These are phyloP conservation scores for Jimgerdemannia lactiflua DNA, from an alignment of 192 early-diverging fungal genomes.

Conservation along the genomic window DNA sequence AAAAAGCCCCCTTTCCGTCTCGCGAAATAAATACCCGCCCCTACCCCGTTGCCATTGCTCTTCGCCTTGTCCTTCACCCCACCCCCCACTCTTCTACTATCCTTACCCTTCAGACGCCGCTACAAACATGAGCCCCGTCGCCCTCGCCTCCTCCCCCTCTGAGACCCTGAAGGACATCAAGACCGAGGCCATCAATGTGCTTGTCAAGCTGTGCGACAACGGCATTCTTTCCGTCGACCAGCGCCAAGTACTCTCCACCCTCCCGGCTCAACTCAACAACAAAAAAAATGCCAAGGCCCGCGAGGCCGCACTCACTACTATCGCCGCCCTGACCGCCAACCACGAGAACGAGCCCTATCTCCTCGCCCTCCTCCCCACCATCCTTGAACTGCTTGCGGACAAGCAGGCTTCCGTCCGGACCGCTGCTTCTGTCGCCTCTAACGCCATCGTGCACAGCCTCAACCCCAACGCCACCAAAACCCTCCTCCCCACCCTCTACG, in stretches of 20 bases:
- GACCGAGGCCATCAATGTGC: constrained; percentile 46
- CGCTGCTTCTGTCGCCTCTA: constrained; percentile 40
- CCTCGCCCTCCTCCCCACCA: constrained; percentile 55
- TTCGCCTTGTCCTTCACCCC: constrained; percentile 19
- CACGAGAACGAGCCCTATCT: constrained; percentile 70
- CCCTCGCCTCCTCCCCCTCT: constrained; percentile 32
- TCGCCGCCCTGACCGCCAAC: constrained; percentile 51
- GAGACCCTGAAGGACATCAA: constrained; percentile 45
- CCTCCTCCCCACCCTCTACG: constrained; percentile 63
- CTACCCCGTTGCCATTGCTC: no score
- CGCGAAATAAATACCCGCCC: no score
- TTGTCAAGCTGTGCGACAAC: constrained; percentile 57
- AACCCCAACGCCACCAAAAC: constrained; percentile 43
- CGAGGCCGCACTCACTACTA: constrained; percentile 59
- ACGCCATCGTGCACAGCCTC: constrained; percentile 33
- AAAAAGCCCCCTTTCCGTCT: no score
- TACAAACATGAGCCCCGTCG: constrained; percentile 31
- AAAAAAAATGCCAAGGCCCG: constrained; percentile 67
- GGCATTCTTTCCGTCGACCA: constrained; percentile 55
- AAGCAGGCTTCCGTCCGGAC: constrained; percentile 43
- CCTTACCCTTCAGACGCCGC: constrained; percentile 1
- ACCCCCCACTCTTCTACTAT: constrained; percentile 18
- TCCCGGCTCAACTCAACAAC: constrained; percentile 58
- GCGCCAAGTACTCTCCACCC: constrained; percentile 54
- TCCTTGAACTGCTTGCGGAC: constrained; percentile 61